These are phyloP conservation scores for Chytriomyces sp. DNA, from an alignment of 192 early-diverging fungal species.

Conservation along the genomic window DNA sequence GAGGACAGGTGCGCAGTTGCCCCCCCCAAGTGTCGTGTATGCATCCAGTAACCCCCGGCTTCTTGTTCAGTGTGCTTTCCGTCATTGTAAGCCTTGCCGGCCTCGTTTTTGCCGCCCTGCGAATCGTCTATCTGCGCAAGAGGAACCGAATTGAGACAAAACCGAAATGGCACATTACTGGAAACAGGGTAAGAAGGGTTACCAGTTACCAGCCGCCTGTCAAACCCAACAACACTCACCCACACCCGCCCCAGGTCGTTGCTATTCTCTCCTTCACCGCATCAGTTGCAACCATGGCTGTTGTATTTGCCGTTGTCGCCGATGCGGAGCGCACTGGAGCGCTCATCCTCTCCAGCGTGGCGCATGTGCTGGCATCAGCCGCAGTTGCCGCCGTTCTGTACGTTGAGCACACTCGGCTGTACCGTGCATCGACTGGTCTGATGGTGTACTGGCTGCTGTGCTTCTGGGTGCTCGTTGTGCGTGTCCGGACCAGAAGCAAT, in stretches of 20 bases:
- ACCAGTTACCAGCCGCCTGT: too few species aligned
- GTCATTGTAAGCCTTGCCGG: conserved; percentile 1
- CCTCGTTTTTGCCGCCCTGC: conserved; percentile 11
- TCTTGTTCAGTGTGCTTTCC: neutral
- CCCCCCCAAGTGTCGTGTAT: neutral
- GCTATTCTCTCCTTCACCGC: neutral
- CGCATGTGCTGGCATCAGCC: conserved; percentile 3
- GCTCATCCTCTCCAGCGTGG: neutral
- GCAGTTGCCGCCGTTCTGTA: neutral
- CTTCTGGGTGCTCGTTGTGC: conserved; percentile 19
- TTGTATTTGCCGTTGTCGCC: neutral
- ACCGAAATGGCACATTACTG: conserved; percentile 18
- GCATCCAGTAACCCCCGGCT: too few species aligned
- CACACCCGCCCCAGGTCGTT: neutral
- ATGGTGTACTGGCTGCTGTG: conserved; percentile 38
- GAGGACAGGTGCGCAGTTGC: conserved; percentile 24
- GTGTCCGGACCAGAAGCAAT: conserved; percentile 15
- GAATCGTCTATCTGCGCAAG: conserved; percentile 19
- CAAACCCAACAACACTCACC: neutral
- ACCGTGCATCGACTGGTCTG: conserved; percentile 34
- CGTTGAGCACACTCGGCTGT: conserved; percentile 34
- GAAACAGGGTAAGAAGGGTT: conserved; percentile 10
- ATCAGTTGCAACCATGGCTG: neutral
- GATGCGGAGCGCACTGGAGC: conserved; percentile 12
- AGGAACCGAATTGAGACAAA: neutral